Evolutionary conservation across 208 protist genomes (phyloP), one percentile per base, ranked within the genome.

Genomic region (Trypanosoma boissoni): DNA sequence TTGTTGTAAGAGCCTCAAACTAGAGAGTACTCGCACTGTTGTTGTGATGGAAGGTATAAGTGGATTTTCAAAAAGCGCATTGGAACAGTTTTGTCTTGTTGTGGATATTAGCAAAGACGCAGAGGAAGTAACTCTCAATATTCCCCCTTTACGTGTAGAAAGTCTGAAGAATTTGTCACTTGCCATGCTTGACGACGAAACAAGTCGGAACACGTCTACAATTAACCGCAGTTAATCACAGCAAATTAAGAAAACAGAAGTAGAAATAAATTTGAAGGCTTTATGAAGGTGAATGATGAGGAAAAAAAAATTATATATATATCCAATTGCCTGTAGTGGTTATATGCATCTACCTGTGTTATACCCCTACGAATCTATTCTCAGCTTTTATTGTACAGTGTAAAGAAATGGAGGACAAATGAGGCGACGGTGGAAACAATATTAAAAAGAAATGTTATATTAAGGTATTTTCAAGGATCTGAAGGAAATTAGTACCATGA

Each of bases 1-100:
- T 10, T 88, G 84, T 41, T 79, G 83, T 26, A 83, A 71, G 55
- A 60, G 69, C 57, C 76, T 95, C 34, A 81, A 91, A 48, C 58
- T 66, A n/a, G 58, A 72, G 16, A 70, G 46, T 1, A 69, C 64
- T 24, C 85, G 86, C 20, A 79, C 85, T 2, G 75, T 95, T 21
- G 59, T 95, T n/a, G 78, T 95, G 12, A 69, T 93, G 57, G 80
- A 91, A 42, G 79, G 78, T 29, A 86, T 84, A 29, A 76, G 91
- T 39, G 81, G 81, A 26, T 95, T 91, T 37, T 88, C 86, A 12
- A 85, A 85, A 58, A 83, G 71, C 37, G 65, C 72, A 23, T 42
- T 95, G 4, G 80, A 92, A 61, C 72, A 79, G 45, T 95, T 90
- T 72, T 81, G 78, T 42, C 65, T 93, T 51, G 71, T 91, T 21